Evolutionary conservation across 352 stramenopile genomes (phyloP).

Genomic region (Albugo candida): DNA sequence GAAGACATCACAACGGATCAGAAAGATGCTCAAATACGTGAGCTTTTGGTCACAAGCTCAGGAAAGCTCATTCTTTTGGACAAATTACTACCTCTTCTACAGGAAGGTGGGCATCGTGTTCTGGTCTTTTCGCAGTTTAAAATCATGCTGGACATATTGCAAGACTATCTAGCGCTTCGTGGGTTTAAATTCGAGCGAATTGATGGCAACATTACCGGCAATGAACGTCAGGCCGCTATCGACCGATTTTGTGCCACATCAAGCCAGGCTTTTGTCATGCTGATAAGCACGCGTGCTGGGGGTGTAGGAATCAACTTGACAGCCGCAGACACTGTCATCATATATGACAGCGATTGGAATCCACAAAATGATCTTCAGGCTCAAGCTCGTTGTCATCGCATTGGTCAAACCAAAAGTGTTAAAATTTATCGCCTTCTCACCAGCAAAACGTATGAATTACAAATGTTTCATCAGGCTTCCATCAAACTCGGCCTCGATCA

Average conservation of each 20-base stretch:
- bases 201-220: slow-evolving; percentile 95
- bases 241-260: slow-evolving; percentile 71
- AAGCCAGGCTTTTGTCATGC: slow-evolving; percentile 86
- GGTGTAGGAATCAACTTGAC: slow-evolving; percentile 98
- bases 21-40: slow-evolving; percentile 33
- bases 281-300: slow-evolving; percentile 95
- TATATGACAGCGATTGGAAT: slow-evolving; percentile 99
- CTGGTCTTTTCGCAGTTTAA: slow-evolving; percentile 99
- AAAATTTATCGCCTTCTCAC: slow-evolving; percentile 86
- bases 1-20: slow-evolving; percentile 7
- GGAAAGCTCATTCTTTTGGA: slow-evolving; percentile 98
- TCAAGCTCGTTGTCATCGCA: slow-evolving; percentile 82
- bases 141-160: slow-evolving; percentile 99
- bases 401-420: slow-evolving; percentile 85
- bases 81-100: slow-evolving; percentile 93
- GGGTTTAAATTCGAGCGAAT: slow-evolving; percentile 93
- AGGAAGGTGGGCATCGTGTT: slow-evolving; percentile 90
- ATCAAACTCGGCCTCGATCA: slow-evolving; percentile 85
- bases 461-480: slow-evolving; percentile 87
- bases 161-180: slow-evolving; percentile 91
- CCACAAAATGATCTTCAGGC: slow-evolving; percentile 89
- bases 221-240: slow-evolving; percentile 88
- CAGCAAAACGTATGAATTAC: slow-evolving; percentile 83
- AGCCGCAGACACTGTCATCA: slow-evolving; percentile 75
- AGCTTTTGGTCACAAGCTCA: slow-evolving; percentile 86